phyloP scores from a whole-genome alignment of 2,329 filamentous ascomycete species.

The Ceratocystis cubensis region DNA sequence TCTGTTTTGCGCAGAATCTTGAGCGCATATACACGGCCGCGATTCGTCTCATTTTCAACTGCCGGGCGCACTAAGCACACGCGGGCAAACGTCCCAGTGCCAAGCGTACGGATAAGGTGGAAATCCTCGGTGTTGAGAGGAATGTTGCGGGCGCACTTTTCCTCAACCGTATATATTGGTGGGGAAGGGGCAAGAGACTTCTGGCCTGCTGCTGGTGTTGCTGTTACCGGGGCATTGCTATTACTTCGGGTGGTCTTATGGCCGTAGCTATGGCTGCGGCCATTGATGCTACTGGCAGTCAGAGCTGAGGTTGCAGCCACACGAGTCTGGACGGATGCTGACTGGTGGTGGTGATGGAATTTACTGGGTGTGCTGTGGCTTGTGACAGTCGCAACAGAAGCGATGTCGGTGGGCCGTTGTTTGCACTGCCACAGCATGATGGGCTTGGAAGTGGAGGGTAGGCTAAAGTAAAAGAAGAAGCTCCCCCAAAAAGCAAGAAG shows the following conservation, averaged over 20 bases:
- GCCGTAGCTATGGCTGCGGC: not conserved
- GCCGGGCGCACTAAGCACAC: constrained; percentile 64
- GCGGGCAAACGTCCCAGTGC: constrained; percentile 70
- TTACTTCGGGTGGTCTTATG: not conserved
- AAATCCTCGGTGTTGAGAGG: constrained; percentile 46
- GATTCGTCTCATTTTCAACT: constrained; percentile 39
- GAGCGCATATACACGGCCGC: constrained; percentile 60
- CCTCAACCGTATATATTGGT: constrained; percentile 14
- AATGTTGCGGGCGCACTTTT: constrained; percentile 19
- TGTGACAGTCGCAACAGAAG: not conserved
- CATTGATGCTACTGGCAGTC: not conserved
- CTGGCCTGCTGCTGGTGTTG: not conserved
- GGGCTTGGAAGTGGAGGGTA: not conserved
- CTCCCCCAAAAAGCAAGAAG: not conserved
- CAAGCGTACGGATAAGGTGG: constrained; percentile 59
- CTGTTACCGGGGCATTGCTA: not conserved
- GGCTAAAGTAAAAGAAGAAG: not conserved
- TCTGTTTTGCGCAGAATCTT: constrained; percentile 65
- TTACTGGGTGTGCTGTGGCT: constrained; percentile 2
- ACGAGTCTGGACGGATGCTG: not conserved
- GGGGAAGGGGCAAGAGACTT: not conserved
- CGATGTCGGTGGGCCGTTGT: not conserved
- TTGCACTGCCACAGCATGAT: constrained; percentile 21
- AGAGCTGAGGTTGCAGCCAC: not conserved
- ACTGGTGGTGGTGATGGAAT: not conserved